A percentile compares a stretch with the other conserved stretches of the same genome.
These are phyloP conservation scores for Thalassia testudinum DNA, from an alignment of 116 monocot genomes.

Conservation along the genomic window DNA sequence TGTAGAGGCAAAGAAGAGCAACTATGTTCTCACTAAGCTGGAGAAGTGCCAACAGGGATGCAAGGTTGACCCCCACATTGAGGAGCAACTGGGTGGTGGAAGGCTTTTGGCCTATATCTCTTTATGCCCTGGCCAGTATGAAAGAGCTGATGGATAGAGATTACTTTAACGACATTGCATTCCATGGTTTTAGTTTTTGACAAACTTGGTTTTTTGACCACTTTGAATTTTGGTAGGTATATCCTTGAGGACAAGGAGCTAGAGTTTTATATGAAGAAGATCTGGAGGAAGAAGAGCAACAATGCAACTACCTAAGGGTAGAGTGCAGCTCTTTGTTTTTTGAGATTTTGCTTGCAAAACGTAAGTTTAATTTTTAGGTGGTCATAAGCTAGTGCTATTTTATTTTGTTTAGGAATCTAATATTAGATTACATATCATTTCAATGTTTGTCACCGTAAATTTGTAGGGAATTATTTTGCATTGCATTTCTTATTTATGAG, in stretches of 20 bases:
- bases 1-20: slow-evolving; percentile 42
- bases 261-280: slow-evolving; percentile 24
- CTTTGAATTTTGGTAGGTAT: slow-evolving; percentile 3
- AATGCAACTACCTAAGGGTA: slow-evolving; percentile 5
- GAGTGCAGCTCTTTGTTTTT: neutral
- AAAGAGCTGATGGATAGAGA: slow-evolving; percentile 53
- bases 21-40: slow-evolving; percentile 45
- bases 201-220: no score
- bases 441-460: no score
- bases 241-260: slow-evolving; percentile 20
- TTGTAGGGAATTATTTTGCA: no score
- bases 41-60: slow-evolving; percentile 54
- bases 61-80: slow-evolving; percentile 46
- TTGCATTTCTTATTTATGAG: no score
- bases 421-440: no score
- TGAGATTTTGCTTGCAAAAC: no score
- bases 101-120: slow-evolving; percentile 51
- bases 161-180: neutral
- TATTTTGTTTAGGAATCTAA: no score
- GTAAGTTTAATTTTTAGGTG: no score
- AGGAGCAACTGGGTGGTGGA: slow-evolving; percentile 61
- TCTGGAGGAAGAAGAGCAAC: slow-evolving; percentile 26
- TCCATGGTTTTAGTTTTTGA: neutral
- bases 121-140: slow-evolving; percentile 70
- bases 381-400: no score